A percentile compares a stretch with the other conserved stretches of the same genome.
Evolutionary conservation across 768 basidiomycete species (phyloP).

Genomic region (Lactarius sanguifluus): DNA sequence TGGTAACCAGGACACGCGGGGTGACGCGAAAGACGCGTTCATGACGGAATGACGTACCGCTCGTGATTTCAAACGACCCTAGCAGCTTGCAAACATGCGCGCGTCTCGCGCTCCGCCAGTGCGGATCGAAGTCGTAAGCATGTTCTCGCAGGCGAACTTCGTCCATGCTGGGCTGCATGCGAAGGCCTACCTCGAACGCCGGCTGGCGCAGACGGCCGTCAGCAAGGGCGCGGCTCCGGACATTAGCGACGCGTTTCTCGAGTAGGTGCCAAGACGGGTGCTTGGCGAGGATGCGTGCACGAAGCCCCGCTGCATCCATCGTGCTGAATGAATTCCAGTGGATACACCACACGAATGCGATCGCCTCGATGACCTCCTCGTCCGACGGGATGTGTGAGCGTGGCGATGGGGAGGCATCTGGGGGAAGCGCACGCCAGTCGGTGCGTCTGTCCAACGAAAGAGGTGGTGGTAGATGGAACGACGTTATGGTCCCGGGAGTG

Average conservation of each 20-base stretch:
- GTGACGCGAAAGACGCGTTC: not conserved
- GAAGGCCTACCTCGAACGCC: conserved; percentile 16
- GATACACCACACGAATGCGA: conserved; percentile 26
- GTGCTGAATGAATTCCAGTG: conserved; percentile 29
- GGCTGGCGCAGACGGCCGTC: conserved; percentile 25
- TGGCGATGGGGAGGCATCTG: conserved; percentile 16
- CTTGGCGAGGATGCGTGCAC: conserved; percentile 19
- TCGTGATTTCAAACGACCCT: conserved; percentile 22
- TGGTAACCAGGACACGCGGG: not conserved
- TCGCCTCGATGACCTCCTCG: conserved; percentile 23
- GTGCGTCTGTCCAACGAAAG: not conserved
- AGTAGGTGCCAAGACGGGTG: conserved; percentile 19
- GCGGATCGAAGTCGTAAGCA: conserved; percentile 21
- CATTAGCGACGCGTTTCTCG: conserved; percentile 21
- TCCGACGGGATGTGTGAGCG: conserved; percentile 24
- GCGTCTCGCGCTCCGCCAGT: conserved; percentile 15
- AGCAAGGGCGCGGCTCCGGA: conserved; percentile 16
- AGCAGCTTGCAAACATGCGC: conserved; percentile 15
- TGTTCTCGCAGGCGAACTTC: conserved; percentile 20
- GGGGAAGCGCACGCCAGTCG: conserved; percentile 26
- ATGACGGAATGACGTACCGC: conserved; percentile 16
- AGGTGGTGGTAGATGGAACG: not conserved
- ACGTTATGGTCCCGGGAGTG: not conserved
- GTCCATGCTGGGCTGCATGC: conserved; percentile 22
- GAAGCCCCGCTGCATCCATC: conserved; percentile 19